Conservation (phyloP, 1,139 yeast species). For the Suhomyces kunorum region DNA sequence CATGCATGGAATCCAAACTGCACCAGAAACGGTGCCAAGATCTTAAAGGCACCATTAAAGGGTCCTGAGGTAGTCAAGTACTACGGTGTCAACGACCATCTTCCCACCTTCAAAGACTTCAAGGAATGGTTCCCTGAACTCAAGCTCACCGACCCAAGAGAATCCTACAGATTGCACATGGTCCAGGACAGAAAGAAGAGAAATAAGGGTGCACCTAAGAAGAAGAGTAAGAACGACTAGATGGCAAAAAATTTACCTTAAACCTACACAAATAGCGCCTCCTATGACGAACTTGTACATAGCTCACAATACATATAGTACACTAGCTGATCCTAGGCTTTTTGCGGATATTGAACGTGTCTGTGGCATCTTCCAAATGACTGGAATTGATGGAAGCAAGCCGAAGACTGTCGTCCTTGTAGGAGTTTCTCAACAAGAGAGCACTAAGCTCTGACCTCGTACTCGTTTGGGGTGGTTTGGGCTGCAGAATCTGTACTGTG, state of each 20-base stretch:
- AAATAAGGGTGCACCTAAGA: constrained; percentile 92
- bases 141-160: constrained; percentile 70
- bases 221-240: constrained; percentile 39
- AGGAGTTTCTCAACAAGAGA: constrained; percentile 11
- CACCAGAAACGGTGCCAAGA: constrained; percentile 74
- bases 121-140: constrained; percentile 59
- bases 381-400: constrained; percentile 13
- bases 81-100: constrained; percentile 69
- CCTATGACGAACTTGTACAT: constrained; percentile 5
- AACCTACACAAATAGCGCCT: background rate
- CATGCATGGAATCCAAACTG: constrained; percentile 59
- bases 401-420: constrained; percentile 7
- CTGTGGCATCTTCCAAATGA: constrained; percentile 31
- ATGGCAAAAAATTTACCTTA: background rate
- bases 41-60: constrained; percentile 67
- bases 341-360: constrained; percentile 30
- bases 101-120: constrained; percentile 64
- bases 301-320: constrained; percentile 6
- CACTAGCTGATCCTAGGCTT: constrained; percentile 8
- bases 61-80: constrained; percentile 75
- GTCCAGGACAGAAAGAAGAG: constrained; percentile 74
- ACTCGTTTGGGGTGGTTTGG: background rate
- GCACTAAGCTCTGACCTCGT: constrained; percentile 11
- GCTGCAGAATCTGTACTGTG: background rate
- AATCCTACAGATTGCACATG: constrained; percentile 66